Evolutionary conservation across 139 green algal genomes (phyloP), one percentile per base, ranked within the genome.

Genomic region (Pycnococcus provasolii): DNA sequence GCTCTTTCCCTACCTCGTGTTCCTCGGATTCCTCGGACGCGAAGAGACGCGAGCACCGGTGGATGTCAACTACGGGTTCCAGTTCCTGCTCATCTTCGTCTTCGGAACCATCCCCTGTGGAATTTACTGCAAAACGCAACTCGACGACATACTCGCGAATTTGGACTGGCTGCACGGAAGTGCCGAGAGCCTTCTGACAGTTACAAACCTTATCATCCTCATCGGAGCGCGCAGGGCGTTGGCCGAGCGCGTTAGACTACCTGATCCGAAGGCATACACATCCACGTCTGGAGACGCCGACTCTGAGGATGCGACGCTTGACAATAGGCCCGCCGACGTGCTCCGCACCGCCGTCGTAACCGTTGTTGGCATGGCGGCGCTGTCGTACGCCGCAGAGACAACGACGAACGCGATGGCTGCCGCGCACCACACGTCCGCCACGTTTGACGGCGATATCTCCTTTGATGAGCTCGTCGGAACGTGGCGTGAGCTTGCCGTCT

Each of bases 61-160:
- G 26, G 37, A 72, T 8, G 80, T 74, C 1, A 62, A 92, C 0
- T 88, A 92, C 62, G 94, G 93, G 3, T 98, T 96, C 66, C 94
- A 92, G 75, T 98, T 98, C 80, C 80, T 99, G 5, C 81, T 99
- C 3, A 88, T 85, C 0, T 99, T 99, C 72, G 94, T 99, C 0
- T 86, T 82, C 43, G 90, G 79, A 0, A 95, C 89, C 6, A 96
- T 96, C 26, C 89, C 89, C 15, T 87, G 86, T n/a, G 91, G 87
- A 42, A 94, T 96, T 52, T 91, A 90, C 51, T 86, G 85, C 88
- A 78, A 74, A 74, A 72, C 79, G 2, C 67, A 85, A 8, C 96
- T 93, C 55, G 79, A 79, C 51, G 88, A 79, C 0, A 88, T 71
- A 0, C 81, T 98, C 1, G 89, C 92, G 2, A 96, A 98, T 52